Conservation (phyloP, 192 early-diverging fungal species). For the Spizellomyces sp. region DNA sequence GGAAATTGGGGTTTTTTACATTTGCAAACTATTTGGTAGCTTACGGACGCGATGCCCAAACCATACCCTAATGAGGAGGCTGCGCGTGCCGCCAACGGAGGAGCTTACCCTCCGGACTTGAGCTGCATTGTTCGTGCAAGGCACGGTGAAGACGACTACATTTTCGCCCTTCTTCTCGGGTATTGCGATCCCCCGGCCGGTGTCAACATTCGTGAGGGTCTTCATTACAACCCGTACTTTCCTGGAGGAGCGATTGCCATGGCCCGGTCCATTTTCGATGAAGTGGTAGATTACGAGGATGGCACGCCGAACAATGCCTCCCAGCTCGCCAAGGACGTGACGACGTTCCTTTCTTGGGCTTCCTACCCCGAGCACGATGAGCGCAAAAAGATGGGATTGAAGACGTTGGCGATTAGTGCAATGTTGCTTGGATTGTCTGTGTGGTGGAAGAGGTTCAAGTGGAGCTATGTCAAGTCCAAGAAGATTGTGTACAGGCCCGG, state of each 20-base stretch:
- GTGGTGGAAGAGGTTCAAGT: slow-evolving; percentile 94
- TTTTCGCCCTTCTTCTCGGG: slow-evolving; percentile 92
- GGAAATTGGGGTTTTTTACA: background rate
- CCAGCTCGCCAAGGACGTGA: slow-evolving; percentile 97
- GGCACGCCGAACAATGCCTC: slow-evolving; percentile 93
- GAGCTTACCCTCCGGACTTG: slow-evolving; percentile 94
- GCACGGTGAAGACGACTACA: slow-evolving; percentile 93
- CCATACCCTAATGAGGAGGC: slow-evolving; percentile 98
- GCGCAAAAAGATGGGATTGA: slow-evolving; percentile 94
- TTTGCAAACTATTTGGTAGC: slow-evolving; percentile 30
- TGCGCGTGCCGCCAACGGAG: slow-evolving; percentile 92
- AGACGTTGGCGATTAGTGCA: slow-evolving; percentile 75
- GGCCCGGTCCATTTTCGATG: slow-evolving; percentile 93
- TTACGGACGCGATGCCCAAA: slow-evolving; percentile 84
- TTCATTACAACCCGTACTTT: slow-evolving; percentile 99
- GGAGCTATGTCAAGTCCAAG: slow-evolving; percentile 86
- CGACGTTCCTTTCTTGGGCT: slow-evolving; percentile 93
- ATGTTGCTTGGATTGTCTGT: slow-evolving; percentile 75
- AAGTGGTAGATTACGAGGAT: slow-evolving; percentile 94
- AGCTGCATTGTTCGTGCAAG: slow-evolving; percentile 93
- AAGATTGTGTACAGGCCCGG: slow-evolving; percentile 76
- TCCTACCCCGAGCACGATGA: slow-evolving; percentile 96
- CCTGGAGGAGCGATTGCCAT: slow-evolving; percentile 96
- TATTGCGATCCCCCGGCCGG: slow-evolving; percentile 95
- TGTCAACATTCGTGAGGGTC: slow-evolving; percentile 88